phyloP scores from a whole-genome alignment of 345 rosid species.

The Melastoma malabathricum region DNA sequence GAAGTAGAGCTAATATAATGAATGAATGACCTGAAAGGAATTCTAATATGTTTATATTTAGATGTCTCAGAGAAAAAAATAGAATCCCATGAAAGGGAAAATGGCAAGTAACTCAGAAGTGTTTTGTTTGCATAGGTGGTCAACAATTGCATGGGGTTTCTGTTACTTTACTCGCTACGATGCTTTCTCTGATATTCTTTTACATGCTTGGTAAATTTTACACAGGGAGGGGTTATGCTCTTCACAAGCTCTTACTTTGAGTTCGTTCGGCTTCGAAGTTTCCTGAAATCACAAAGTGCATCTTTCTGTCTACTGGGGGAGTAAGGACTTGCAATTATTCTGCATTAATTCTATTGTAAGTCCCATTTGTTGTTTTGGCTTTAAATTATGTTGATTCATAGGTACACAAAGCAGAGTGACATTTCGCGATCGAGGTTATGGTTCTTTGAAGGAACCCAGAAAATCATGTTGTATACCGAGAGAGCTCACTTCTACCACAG shows the following conservation, averaged over 20 bases:
- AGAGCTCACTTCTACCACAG: constrained; percentile 75
- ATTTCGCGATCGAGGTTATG: constrained; percentile 63
- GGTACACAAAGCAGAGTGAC: constrained; percentile 60
- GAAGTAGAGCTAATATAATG: no score
- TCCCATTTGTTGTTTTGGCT: background rate
- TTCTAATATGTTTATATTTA: no score
- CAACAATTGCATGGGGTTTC: no score
- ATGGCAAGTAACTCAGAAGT: no score
- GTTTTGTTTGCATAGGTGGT: no score
- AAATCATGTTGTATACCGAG: constrained; percentile 86
- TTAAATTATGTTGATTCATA: constrained; percentile 11
- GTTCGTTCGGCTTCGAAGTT: constrained; percentile 68
- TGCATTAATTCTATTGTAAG: background rate
- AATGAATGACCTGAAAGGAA: no score
- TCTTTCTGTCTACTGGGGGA: constrained; percentile 84
- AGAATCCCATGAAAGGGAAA: no score
- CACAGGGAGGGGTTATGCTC: constrained; percentile 81
- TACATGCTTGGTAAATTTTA: background rate
- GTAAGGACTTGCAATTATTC: constrained; percentile 28
- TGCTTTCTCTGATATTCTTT: no score
- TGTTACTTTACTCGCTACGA: no score
- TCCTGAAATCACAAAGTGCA: constrained; percentile 73
- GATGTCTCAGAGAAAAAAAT: no score
- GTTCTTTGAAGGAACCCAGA: constrained; percentile 57
- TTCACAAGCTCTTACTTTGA: constrained; percentile 83